Conservation (phyloP, 495 filamentous ascomycete genomes). For the Penicillium tannophilum region DNA sequence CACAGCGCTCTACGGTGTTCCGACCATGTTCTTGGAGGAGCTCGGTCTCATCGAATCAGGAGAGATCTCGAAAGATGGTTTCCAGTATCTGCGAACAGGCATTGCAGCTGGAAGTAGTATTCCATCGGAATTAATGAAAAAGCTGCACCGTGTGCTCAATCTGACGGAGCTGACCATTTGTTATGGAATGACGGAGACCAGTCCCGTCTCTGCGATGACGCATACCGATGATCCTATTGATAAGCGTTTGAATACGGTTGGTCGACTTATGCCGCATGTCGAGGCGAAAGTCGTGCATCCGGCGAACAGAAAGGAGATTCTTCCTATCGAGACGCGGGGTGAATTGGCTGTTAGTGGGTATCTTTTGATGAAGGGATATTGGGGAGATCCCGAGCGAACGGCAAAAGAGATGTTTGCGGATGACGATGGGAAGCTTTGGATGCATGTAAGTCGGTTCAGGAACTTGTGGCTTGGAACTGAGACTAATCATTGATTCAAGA, state of each 20-base stretch:
- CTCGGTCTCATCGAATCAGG: slow-evolving; percentile 68
- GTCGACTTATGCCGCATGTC: slow-evolving; percentile 77
- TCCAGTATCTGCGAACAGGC: slow-evolving; percentile 76
- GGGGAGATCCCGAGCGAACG: slow-evolving; percentile 68
- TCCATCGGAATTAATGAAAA: slow-evolving; percentile 81
- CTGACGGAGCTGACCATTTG: slow-evolving; percentile 88
- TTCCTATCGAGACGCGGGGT: slow-evolving; percentile 68
- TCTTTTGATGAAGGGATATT: slow-evolving; percentile 89
- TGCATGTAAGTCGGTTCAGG: slow-evolving; percentile 55
- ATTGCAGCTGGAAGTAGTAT: slow-evolving; percentile 90
- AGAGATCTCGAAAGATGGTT: slow-evolving; percentile 55
- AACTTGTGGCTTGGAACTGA: not conserved
- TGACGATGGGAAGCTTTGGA: slow-evolving; percentile 63
- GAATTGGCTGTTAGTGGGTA: slow-evolving; percentile 88
- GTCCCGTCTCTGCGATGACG: slow-evolving; percentile 91
- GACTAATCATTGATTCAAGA: slow-evolving; percentile 39
- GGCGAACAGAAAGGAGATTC: slow-evolving; percentile 51
- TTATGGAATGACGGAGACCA: slow-evolving; percentile 98
- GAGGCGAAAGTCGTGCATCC: slow-evolving; percentile 82
- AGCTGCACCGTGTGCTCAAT: slow-evolving; percentile 73
- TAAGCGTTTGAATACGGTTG: slow-evolving; percentile 78
- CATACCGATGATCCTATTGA: slow-evolving; percentile 76
- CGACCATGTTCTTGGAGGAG: slow-evolving; percentile 95
- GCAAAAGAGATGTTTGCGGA: slow-evolving; percentile 69
- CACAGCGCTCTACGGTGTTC: slow-evolving; percentile 89